These are phyloP conservation scores for Colletotrichum chrysophilum DNA, from an alignment of 2,329 filamentous ascomycete species.

Conservation along the genomic window DNA sequence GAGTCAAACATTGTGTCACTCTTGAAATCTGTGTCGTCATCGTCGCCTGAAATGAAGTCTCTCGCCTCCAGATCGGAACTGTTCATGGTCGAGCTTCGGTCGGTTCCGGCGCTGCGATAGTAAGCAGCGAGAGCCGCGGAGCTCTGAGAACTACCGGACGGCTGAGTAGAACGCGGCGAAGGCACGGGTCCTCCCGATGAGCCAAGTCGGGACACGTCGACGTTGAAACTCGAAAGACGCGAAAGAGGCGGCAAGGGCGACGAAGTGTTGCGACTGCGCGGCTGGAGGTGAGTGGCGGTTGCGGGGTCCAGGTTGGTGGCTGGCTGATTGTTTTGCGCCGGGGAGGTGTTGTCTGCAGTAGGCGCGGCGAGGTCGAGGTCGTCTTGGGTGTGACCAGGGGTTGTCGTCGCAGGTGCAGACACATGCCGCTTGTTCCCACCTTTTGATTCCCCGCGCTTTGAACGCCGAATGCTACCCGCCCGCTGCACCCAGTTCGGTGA, in stretches of 20 bases:
- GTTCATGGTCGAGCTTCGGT: slow-evolving; percentile 68
- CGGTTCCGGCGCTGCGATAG: slow-evolving; percentile 40
- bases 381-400: slow-evolving; percentile 32
- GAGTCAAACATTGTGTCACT: slow-evolving; percentile 82
- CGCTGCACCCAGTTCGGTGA: slow-evolving; percentile 63
- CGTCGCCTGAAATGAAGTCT: slow-evolving; percentile 71
- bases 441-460: slow-evolving; percentile 53
- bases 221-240: slow-evolving; percentile 58
- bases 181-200: slow-evolving; percentile 44
- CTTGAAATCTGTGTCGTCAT: slow-evolving; percentile 79
- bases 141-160: slow-evolving; percentile 46
- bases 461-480: slow-evolving; percentile 60
- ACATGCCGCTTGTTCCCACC: slow-evolving; percentile 54
- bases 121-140: slow-evolving; percentile 49
- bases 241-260: slow-evolving; percentile 63
- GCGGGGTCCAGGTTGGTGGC: slow-evolving; percentile 30
- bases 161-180: slow-evolving; percentile 43
- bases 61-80: slow-evolving; percentile 73
- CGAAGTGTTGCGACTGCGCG: slow-evolving; percentile 50
- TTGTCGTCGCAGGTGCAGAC: slow-evolving; percentile 53
- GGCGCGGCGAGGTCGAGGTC: slow-evolving; percentile 20
- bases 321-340: slow-evolving; percentile 30
- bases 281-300: slow-evolving; percentile 32
- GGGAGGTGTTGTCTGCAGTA: slow-evolving; percentile 20
- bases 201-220: slow-evolving; percentile 55